Percentiles rank a stretch among this genome's conserved stretches.
Evolutionary conservation across 306 rosid species (phyloP).

Genomic region (Quercus cerris): DNA sequence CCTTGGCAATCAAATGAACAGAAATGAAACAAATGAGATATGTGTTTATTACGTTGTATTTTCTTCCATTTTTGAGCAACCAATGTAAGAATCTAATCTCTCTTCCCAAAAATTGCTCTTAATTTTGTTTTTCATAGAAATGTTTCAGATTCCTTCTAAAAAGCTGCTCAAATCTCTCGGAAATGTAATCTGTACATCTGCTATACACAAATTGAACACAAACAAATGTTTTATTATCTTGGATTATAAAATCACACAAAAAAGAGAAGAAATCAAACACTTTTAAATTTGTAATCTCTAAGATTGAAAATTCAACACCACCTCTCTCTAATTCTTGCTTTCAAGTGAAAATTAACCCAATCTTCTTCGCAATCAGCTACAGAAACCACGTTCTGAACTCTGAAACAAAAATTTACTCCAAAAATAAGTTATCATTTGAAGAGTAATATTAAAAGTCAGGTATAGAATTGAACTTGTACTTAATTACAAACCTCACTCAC

Average conservation of each 20-base stretch:
- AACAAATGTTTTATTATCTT: conserved; percentile 11
- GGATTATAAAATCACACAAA: conserved; percentile 13
- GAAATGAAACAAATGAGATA: too few relatives aligned
- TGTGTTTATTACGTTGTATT: too few relatives aligned
- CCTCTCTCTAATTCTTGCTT: conserved; percentile 2
- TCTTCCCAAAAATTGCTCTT: background rate
- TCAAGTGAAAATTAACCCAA: conserved; percentile 29
- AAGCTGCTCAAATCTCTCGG: conserved; percentile 16
- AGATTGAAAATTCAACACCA: conserved; percentile 8
- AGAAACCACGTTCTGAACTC: conserved; percentile 2
- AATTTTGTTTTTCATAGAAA: conserved; percentile 5
- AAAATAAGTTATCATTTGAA: conserved; percentile 4
- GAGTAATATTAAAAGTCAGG: background rate
- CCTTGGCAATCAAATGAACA: too few relatives aligned
- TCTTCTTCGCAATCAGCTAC: conserved; percentile 14
- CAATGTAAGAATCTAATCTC: conserved; percentile 9
- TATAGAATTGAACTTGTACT: conserved; percentile 19
- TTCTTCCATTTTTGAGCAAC: background rate
- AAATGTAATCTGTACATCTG: conserved; percentile 39
- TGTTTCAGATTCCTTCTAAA: conserved; percentile 22
- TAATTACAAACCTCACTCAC: conserved; percentile 28
- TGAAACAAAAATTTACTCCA: background rate
- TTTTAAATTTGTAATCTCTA: conserved; percentile 9
- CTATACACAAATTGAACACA: background rate
- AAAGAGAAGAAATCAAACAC: conserved; percentile 8